Evolutionary conservation across 768 basidiomycete genomes (phyloP).

Genomic region (Phanerochaete carnosa): DNA sequence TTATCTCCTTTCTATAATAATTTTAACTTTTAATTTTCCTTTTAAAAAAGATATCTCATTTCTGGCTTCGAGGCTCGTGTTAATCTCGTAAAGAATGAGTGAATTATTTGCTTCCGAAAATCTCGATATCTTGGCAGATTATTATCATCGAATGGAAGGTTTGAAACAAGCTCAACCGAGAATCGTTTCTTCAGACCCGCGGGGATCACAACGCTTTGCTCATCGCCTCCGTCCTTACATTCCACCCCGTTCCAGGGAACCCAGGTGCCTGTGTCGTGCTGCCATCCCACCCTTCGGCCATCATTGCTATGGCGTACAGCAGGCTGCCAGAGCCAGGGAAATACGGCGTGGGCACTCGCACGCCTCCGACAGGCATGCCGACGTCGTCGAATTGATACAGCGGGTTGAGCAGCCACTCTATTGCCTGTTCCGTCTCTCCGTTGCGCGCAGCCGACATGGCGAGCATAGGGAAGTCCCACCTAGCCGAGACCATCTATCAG

Average conservation of each 20-base stretch:
- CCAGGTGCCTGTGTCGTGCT: conserved; percentile 35
- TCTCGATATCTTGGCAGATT: too few species aligned
- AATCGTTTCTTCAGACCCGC: too few species aligned
- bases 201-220: conserved; percentile 33
- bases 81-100: too few species aligned
- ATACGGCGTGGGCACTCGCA: conserved; percentile 54
- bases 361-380: conserved; percentile 57
- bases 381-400: conserved; percentile 56
- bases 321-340: conserved; percentile 55
- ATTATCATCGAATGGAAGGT: too few species aligned
- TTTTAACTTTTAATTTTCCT: neutral
- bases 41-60: too few species aligned
- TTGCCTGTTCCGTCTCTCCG: conserved; percentile 43
- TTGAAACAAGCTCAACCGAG: too few species aligned
- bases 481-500: conserved; percentile 16
- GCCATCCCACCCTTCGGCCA: conserved; percentile 58
- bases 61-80: too few species aligned
- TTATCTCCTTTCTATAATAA: neutral
- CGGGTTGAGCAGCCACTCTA: conserved; percentile 54
- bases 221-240: conserved; percentile 33
- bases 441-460: conserved; percentile 60
- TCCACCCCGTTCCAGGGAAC: conserved; percentile 39
- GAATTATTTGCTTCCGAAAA: too few species aligned
- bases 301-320: conserved; percentile 52
- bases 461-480: conserved; percentile 64